Percentiles rank a stretch among this genome's conserved stretches.
These are phyloP conservation scores for Hymenochaete sp. DNA, from an alignment of 1,284 basidiomycete species.

Conservation along the genomic window DNA sequence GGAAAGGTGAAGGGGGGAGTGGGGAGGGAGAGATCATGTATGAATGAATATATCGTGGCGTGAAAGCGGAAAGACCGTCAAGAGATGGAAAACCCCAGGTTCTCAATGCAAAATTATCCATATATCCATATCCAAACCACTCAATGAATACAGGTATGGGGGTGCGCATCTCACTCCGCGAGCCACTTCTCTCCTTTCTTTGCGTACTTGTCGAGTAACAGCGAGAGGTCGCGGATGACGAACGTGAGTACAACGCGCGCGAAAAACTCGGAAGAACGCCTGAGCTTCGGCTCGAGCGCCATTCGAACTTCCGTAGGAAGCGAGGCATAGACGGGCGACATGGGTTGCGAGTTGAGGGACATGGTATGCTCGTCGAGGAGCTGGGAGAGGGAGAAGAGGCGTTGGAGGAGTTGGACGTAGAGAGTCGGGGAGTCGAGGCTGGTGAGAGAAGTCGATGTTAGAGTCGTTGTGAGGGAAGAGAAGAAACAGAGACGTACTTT, in stretches of 20 bases:
- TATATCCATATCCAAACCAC: no score
- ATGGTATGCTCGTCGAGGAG: conserved; percentile 82
- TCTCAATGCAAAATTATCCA: no score
- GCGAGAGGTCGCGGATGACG: conserved; percentile 78
- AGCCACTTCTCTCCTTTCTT: conserved; percentile 87
- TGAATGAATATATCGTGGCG: neutral
- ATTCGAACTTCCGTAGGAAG: conserved; percentile 57
- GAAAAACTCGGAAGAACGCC: conserved; percentile 83
- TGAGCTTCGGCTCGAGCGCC: conserved; percentile 68
- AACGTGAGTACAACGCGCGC: conserved; percentile 85
- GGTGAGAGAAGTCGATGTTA: conserved; percentile 19
- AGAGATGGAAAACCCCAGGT: no score
- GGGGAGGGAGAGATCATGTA: neutral
- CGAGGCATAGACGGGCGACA: conserved; percentile 61
- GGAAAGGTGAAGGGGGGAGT: neutral
- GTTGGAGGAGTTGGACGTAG: conserved; percentile 75
- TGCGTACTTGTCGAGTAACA: conserved; percentile 84
- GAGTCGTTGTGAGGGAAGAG: conserved; percentile 13
- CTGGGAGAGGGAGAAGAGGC: conserved; percentile 70
- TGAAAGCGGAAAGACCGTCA: neutral
- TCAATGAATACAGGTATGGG: neutral
- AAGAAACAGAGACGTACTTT: conserved; percentile 48
- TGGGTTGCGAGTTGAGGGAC: conserved; percentile 55
- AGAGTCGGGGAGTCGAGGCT: conserved; percentile 83
- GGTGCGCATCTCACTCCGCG: conserved; percentile 43